Percentiles rank a stretch among this genome's conserved stretches.
Conservation (phyloP, 2,329 filamentous ascomycete genomes). For the Xylaria sp. region DNA sequence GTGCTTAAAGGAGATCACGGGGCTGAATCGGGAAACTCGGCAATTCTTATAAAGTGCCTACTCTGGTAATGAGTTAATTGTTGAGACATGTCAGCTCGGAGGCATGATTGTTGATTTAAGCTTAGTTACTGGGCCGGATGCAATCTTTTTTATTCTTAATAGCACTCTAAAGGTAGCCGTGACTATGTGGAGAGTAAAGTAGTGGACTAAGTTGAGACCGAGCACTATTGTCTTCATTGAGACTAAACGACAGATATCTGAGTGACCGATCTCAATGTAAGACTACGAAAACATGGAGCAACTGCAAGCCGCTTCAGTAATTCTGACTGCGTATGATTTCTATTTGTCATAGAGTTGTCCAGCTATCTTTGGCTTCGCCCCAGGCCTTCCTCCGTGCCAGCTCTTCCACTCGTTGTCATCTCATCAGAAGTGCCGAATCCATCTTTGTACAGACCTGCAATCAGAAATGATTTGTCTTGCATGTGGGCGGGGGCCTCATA, state of each 20-base stretch:
- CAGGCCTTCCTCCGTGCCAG: neutral
- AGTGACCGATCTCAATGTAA: neutral
- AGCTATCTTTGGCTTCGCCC: neutral
- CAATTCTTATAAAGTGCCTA: neutral
- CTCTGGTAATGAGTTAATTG: too few species aligned
- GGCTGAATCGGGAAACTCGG: neutral
- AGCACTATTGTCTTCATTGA: neutral
- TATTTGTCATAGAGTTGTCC: neutral
- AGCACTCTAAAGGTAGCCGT: neutral
- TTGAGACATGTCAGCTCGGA: constrained; percentile 2
- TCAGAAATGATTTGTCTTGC: constrained; percentile 20
- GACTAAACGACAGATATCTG: neutral
- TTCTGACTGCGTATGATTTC: neutral
- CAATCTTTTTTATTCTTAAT: too few species aligned
- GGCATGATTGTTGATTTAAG: neutral
- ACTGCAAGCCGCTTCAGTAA: neutral
- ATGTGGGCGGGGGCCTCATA: constrained; percentile 14
- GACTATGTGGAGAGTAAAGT: neutral
- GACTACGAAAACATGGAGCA: neutral
- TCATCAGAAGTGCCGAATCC: neutral
- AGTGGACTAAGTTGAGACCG: neutral
- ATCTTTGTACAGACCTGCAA: constrained; percentile 11
- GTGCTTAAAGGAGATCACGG: neutral
- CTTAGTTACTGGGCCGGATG: neutral
- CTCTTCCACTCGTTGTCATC: neutral